A percentile compares a stretch with the other conserved stretches of the same genome.
Evolutionary conservation across 176 grass and related monocot genomes (phyloP).

Genomic region (Aegilops tauschii): DNA sequence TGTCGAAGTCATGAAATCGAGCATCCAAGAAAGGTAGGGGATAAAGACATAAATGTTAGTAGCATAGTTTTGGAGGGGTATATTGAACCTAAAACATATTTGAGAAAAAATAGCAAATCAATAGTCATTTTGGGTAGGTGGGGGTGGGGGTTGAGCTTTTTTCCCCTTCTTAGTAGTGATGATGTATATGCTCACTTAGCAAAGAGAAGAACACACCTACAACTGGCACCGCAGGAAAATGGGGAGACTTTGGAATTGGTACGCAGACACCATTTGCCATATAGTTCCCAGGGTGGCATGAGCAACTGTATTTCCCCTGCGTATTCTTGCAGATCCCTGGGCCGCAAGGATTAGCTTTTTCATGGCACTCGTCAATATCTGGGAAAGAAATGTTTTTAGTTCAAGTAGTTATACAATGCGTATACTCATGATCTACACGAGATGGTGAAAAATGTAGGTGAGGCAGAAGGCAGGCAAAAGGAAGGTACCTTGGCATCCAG

Average conservation of each 20-base stretch:
- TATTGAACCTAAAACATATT: too few species aligned
- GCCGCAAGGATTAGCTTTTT: not conserved
- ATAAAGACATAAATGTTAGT: too few species aligned
- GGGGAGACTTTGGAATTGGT: not conserved
- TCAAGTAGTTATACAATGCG: not conserved
- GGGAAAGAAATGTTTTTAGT: not conserved
- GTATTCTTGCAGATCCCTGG: not conserved
- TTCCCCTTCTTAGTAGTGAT: too few species aligned
- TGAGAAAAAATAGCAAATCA: too few species aligned
- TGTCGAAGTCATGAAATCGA: too few species aligned
- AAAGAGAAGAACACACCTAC: not conserved
- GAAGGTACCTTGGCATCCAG: constrained; percentile 29
- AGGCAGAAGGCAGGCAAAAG: not conserved
- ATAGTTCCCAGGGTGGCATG: not conserved
- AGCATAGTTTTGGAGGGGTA: too few species aligned
- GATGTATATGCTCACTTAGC: too few species aligned
- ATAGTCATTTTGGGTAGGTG: too few species aligned
- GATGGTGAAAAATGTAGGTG: not conserved
- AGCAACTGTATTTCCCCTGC: not conserved
- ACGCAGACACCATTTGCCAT: not conserved
- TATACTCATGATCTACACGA: not conserved
- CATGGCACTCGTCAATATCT: constrained; percentile 30
- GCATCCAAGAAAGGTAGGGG: too few species aligned
- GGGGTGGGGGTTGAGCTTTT: too few species aligned
- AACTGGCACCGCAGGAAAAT: not conserved